Evolutionary conservation across 495 filamentous ascomycete genomes (phyloP).

Genomic region (Annulohypoxylon maeteangense): DNA sequence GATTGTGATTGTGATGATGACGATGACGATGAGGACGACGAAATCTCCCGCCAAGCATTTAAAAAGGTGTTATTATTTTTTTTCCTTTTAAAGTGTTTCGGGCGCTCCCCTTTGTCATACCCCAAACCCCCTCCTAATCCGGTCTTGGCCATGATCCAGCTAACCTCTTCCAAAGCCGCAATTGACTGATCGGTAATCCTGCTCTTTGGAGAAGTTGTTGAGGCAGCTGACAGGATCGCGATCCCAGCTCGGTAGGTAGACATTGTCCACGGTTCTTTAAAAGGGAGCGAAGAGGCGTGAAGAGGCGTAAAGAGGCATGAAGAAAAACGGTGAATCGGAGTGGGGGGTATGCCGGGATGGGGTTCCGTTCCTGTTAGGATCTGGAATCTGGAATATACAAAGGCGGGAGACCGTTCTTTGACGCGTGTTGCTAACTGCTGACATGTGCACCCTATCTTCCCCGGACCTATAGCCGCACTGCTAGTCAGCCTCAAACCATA

Average conservation of each 20-base stretch:
- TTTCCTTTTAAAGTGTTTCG: neutral
- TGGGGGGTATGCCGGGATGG: neutral
- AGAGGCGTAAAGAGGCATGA: neutral
- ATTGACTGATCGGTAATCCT: conserved; percentile 27
- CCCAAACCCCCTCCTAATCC: neutral
- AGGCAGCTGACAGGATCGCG: conserved; percentile 32
- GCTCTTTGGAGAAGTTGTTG: neutral
- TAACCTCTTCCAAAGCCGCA: neutral
- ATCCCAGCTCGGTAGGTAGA: conserved; percentile 17
- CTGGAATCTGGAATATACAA: neutral
- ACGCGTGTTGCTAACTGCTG: conserved; percentile 1
- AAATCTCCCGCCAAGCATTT: neutral
- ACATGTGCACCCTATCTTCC: conserved; percentile 12
- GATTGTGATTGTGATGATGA: neutral
- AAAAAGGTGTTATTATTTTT: neutral
- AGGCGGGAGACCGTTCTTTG: neutral
- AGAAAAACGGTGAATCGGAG: neutral
- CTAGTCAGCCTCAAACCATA: neutral
- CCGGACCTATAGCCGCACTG: neutral
- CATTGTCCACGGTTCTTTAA: neutral
- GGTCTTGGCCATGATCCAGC: conserved; percentile 12
- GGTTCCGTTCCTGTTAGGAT: neutral
- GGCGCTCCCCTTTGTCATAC: neutral
- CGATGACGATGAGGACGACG: neutral
- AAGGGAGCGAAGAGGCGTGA: neutral